Conservation (phyloP, 73 alveolate genomes). For the Strombidium stylifer region DNA sequence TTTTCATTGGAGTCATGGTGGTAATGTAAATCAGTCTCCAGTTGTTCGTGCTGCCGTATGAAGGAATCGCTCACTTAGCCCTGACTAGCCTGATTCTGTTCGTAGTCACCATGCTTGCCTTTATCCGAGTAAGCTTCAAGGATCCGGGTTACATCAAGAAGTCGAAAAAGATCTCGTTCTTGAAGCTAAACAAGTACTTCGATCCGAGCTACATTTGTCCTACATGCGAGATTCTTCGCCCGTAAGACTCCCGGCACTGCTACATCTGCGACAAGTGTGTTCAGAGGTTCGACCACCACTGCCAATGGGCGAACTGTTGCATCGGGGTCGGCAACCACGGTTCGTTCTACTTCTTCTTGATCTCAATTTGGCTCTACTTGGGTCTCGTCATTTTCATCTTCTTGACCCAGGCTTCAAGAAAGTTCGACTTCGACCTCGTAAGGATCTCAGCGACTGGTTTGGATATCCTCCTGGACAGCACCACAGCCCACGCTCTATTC, state of each 20-base stretch:
- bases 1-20: conserved; percentile 8
- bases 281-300: conserved; percentile 85
- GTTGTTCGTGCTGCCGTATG: conserved; percentile 18
- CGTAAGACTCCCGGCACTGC: conserved; percentile 78
- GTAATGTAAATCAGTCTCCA: neutral
- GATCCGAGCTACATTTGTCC: conserved; percentile 48
- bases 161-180: neutral
- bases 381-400: too few relatives aligned
- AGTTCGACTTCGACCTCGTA: too few relatives aligned
- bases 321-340: conserved; percentile 79
- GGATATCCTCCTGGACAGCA: too few relatives aligned
- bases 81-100: neutral
- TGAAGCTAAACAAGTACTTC: conserved; percentile 6
- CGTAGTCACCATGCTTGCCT: conserved; percentile 7
- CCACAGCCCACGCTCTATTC: too few relatives aligned
- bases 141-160: conserved; percentile 56
- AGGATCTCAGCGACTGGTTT: too few relatives aligned
- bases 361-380: too few relatives aligned
- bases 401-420: too few relatives aligned
- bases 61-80: neutral
- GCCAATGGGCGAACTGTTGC: conserved; percentile 86
- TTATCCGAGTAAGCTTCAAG: conserved; percentile 13
- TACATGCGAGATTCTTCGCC: conserved; percentile 68
- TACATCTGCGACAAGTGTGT: conserved; percentile 79
- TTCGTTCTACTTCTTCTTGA: too few relatives aligned